A percentile compares a stretch with the other conserved stretches of the same genome.
These are phyloP conservation scores for Rhododendron molle DNA, from an alignment of 148 eudicot genomes.

Conservation along the genomic window DNA sequence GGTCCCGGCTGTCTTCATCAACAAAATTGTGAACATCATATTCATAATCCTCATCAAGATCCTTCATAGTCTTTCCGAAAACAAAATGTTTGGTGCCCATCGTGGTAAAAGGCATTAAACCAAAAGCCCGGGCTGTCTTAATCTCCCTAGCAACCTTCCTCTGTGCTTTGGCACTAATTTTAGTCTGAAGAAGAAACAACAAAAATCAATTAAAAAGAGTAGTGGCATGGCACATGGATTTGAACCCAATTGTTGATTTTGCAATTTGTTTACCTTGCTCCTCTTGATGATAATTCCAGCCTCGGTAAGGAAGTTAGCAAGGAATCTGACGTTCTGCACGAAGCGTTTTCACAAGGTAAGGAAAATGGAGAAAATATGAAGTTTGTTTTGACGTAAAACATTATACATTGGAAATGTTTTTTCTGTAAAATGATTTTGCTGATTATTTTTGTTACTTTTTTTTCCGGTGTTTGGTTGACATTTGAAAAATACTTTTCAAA, in stretches of 20 bases:
- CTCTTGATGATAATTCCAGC: conserved; percentile 85
- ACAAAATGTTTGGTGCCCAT: conserved; percentile 73
- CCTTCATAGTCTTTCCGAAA: conserved; percentile 67
- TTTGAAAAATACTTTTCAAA: too few relatives aligned
- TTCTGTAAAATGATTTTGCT: too few relatives aligned
- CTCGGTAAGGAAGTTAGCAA: conserved; percentile 89
- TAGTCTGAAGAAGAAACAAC: conserved; percentile 46
- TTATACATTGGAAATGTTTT: too few relatives aligned
- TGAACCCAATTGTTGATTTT: not conserved
- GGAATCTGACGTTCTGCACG: conserved; percentile 75
- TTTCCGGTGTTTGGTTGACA: too few relatives aligned
- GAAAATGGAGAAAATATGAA: not conserved
- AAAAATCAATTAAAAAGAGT: not conserved
- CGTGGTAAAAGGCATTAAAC: conserved; percentile 82
- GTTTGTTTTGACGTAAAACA: too few relatives aligned
- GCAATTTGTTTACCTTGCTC: conserved; percentile 54
- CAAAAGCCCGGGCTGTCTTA: conserved; percentile 89
- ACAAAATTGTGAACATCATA: conserved; percentile 35
- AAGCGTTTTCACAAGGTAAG: not conserved
- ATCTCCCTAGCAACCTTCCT: conserved; percentile 94
- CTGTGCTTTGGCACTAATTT: conserved; percentile 92
- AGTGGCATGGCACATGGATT: not conserved
- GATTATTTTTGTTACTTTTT: too few relatives aligned
- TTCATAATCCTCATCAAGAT: conserved; percentile 48
- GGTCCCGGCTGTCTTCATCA: conserved; percentile 23